A percentile compares a stretch with the other conserved stretches of the same genome.
These are phyloP conservation scores for Solanum bulbocastanum DNA, from an alignment of 257 asterid species.

Conservation along the genomic window DNA sequence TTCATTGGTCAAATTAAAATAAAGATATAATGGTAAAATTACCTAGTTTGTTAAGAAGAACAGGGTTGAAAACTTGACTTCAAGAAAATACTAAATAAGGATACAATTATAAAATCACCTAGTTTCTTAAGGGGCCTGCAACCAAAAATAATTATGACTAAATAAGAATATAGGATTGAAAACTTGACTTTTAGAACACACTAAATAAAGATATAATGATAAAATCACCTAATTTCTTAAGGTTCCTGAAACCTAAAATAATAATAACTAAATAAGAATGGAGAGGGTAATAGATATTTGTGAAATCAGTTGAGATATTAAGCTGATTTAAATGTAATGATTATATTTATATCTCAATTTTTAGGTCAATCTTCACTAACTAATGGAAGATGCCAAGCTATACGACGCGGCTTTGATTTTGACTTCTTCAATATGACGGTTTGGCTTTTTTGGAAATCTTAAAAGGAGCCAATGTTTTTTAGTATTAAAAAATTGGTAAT, in stretches of 20 bases:
- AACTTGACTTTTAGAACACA: no score
- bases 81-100: no score
- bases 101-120: no score
- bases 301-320: neutral
- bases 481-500: neutral
- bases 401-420: neutral
- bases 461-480: neutral
- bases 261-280: no score
- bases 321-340: neutral
- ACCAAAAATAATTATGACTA: no score
- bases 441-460: neutral
- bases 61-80: no score
- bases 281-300: no score
- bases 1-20: neutral
- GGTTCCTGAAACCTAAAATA: neutral
- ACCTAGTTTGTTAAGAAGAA: no score
- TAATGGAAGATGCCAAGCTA: neutral
- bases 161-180: no score
- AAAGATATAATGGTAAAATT: no score
- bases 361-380: neutral
- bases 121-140: neutral
- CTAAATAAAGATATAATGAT: accelerated
- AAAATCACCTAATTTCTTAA: no score
- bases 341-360: neutral
- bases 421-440: neutral